Base-by-base conservation (phyloP, 495 filamentous ascomycete species). In the Aspergillus olivimuriae region DNA sequence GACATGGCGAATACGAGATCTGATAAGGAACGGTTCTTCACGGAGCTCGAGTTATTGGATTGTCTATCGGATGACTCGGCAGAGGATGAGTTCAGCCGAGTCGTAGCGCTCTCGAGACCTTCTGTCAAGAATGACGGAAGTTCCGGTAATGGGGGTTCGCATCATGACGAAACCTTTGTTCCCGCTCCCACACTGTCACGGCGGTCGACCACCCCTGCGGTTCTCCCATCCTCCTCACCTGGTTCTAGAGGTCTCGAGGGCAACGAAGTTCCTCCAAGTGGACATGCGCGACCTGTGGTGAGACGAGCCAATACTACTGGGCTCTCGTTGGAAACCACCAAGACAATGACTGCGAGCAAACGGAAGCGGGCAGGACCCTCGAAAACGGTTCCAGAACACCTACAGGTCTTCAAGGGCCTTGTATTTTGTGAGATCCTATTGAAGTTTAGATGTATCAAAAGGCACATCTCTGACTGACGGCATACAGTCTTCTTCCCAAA, bases 401-500 rank as follows among this genome's bases (percentile, higher is more conserved):
- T 78, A 43, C 75, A 79, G 51, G 77, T 90, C 9, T 84, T 94
- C 61, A 78, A 73, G 36, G 75, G 68, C 0, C 57, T 86, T 12
- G 63, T 61, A 0, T 87, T 91, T 51, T 89, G 73, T 77, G 38
- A 46, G 69, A 28, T n/a, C n/a, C n/a, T 61, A 8, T 1, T 32
- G 1, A 11, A 10, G 24, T 39, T 1, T 11, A 30, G 17, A n/a
- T 21, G 7, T 23, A 7, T 46, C 21, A 11, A 8, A 15, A 0
- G 6, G 22, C 23, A 21, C 23, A 16, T 34, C 21, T 6, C 35
- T 52, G 16, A 46, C 22, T 44, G 10, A 12, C 34, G 35, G 7
- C 20, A 10, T 39, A 34, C 46, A 82, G 79, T 77, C 51, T 98
- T 94, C 60, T 75, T 92, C 18, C 92, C 89, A 0, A 86, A 90